A percentile compares a stretch with the other conserved stretches of the same genome.
Evolutionary conservation across 352 stramenopile species (phyloP).

Genomic region (Peronospora farinosa): DNA sequence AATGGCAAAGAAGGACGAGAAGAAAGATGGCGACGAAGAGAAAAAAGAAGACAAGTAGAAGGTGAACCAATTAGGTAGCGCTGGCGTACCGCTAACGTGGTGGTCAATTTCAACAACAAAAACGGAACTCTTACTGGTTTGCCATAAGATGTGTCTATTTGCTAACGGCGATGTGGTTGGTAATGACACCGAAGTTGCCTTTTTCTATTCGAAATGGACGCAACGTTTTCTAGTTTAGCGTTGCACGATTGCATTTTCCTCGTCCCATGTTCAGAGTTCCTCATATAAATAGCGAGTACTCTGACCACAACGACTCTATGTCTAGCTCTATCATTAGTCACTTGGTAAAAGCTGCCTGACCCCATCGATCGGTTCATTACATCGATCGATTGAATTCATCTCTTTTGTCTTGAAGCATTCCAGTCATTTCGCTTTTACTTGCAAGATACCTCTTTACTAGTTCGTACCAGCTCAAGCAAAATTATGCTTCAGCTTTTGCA

Average conservation of each 20-base stretch:
- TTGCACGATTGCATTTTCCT: constrained; percentile 9
- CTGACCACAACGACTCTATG: constrained; percentile 1
- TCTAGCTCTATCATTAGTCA: constrained; percentile 28
- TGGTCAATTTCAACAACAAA: constrained; percentile 20
- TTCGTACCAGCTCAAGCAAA: neutral
- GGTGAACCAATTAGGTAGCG: constrained; percentile 5
- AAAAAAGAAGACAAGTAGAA: constrained; percentile 84
- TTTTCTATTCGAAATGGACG: neutral
- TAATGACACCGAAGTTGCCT: constrained; percentile 14
- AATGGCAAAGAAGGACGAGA: constrained; percentile 75
- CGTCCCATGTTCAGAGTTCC: constrained; percentile 16
- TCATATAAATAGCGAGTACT: neutral
- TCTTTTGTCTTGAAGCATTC: neutral
- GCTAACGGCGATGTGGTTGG: constrained; percentile 7
- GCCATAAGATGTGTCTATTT: neutral
- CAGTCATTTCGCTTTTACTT: constrained; percentile 19
- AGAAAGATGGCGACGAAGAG: constrained; percentile 76
- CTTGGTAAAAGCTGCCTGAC: constrained; percentile 16
- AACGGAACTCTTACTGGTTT: neutral
- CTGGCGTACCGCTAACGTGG: constrained; percentile 7
- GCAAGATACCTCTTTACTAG: neutral
- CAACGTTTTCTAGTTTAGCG: neutral
- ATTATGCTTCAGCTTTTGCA: constrained; percentile 77
- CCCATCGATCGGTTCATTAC: constrained; percentile 11
- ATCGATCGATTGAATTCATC: constrained; percentile 9